Evolutionary conservation across 2,329 filamentous ascomycete genomes (phyloP).

Genomic region (Paraconiothyrium brasiliense): DNA sequence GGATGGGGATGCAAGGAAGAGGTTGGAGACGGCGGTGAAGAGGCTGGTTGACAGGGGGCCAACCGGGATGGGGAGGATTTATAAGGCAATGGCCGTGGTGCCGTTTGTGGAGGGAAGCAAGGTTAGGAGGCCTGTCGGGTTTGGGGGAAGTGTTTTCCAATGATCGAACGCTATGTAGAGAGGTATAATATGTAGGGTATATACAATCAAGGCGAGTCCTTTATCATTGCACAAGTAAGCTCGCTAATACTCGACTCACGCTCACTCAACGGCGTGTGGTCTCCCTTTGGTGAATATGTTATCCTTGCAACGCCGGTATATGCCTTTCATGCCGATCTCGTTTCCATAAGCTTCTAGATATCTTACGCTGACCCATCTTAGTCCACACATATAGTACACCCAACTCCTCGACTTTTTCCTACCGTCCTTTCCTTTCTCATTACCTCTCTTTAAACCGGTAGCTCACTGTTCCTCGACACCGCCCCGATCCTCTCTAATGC

Average conservation of each 20-base stretch:
- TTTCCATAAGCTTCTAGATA: not conserved
- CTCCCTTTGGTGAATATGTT: not conserved
- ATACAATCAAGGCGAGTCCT: not conserved
- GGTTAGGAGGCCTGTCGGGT: constrained; percentile 82
- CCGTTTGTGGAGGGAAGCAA: constrained; percentile 71
- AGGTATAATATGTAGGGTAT: constrained; percentile 2
- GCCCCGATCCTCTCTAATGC: constrained; percentile 69
- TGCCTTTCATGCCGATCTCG: not conserved
- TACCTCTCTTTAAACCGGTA: not conserved
- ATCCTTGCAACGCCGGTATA: not conserved
- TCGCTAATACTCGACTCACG: not conserved
- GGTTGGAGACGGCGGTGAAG: constrained; percentile 78
- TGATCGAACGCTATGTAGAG: constrained; percentile 5
- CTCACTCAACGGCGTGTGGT: not conserved
- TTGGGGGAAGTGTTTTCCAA: constrained; percentile 73
- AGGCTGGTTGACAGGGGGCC: constrained; percentile 83
- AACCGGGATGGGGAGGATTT: constrained; percentile 91
- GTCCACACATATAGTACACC: not conserved
- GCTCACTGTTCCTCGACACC: constrained; percentile 4
- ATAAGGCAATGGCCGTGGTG: constrained; percentile 91
- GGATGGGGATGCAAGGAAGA: constrained; percentile 50
- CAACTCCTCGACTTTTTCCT: not conserved
- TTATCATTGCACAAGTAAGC: not conserved
- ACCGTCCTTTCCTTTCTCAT: not conserved
- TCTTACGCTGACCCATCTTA: not conserved